Base-by-base conservation (phyloP, 805 yeast genomes). In the Pichia cephalocereana region DNA sequence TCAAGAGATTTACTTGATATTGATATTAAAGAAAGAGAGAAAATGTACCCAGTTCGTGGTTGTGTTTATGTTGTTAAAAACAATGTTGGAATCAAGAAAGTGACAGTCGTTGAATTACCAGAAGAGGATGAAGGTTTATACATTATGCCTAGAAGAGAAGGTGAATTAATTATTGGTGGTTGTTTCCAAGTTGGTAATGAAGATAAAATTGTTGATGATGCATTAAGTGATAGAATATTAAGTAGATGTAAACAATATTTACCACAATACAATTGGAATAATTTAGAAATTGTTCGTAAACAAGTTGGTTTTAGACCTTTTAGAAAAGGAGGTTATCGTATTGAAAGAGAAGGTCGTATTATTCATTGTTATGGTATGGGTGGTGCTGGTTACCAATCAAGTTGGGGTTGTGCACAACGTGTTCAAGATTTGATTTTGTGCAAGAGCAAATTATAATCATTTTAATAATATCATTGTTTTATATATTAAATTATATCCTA, bases 231-330 rank as follows among this genome's bases (percentile, higher is more conserved):
- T 46, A 65, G 86, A 44, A 74, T 80, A 4, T 51, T 75, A 18
- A 64, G 57, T 14, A 62, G 77, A 36, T 82, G 83, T 2, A 51
- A 57, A 34, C 61, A 61, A 47, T 70, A 61, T 51, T 63, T 67
- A 11, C 81, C 68, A 40, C 67, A 68, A 41, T 57, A 70, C 39
- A 53, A 64, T 18, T 66, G 66, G 52, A 52, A 59, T 0, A 51
- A 57, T n/a, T 66, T 79, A 38, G 79, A 76, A 41, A 65, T 80
- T 10, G 67, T 70, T 23, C 68, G 72, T 43, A 62, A 71, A 41
- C 79, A 79, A 55, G 83, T 80, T 26, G 91, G 87, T 0, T 72
- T 81, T 47, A 72, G 90, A 61, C 90, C 90, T 1, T 83, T 72
- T 2, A 68, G 89, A 55, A 57, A 66, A 18, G 81, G 77, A 9